Base-by-base conservation (phyloP, 2,329 filamentous ascomycete species). In the Colletotrichum sp. region DNA sequence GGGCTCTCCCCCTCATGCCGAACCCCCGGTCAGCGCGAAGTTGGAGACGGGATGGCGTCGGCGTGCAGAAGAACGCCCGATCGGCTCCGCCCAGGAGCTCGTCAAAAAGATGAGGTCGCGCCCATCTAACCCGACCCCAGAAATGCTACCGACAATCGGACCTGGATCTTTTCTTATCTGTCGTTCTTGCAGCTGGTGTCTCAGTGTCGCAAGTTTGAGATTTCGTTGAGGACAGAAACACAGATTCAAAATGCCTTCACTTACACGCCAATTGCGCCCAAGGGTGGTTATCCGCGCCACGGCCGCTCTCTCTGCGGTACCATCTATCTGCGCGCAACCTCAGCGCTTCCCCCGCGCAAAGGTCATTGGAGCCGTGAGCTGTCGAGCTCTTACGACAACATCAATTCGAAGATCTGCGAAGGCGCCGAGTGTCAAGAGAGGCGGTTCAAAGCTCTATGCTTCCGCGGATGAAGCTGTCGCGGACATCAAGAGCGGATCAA, bases 401-500 rank as follows among this genome's bases (percentile, higher is more conserved):
- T 60, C 24, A 3, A 15, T 38, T 8, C 56, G 58, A 64, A 28
- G 71, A 36, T 78, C 76, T 9, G 56, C 66, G 24, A 72, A 75
- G 71, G 71, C 74, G 12, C 71, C 74, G 15, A 30, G 34, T 21
- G 62, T 76, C 6, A 79, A 80, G 15, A 81, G 83, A 6, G 82
- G 82, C 8, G 83, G 77, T 2, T 89, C 88, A 1, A 91, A 91
- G 79, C 79, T 91, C 2, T 90, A 84, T 78, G 81, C 82, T 5
- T 90, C 87, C 6, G 93, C 93, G 21, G 92, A 93, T 77, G 91
- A 91, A 56, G 94, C 94, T 8, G 90, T 96, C 55, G 90, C 91
- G 4, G 94, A 95, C 81, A 86, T 96, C 72, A 87, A 93, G 81
- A 93, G 93, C 79, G 91, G 94, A 70, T 92, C 91, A 13, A 94